Conservation (phyloP, 1,284 basidiomycete species). For the Cutaneotrichosporon cutaneum region DNA sequence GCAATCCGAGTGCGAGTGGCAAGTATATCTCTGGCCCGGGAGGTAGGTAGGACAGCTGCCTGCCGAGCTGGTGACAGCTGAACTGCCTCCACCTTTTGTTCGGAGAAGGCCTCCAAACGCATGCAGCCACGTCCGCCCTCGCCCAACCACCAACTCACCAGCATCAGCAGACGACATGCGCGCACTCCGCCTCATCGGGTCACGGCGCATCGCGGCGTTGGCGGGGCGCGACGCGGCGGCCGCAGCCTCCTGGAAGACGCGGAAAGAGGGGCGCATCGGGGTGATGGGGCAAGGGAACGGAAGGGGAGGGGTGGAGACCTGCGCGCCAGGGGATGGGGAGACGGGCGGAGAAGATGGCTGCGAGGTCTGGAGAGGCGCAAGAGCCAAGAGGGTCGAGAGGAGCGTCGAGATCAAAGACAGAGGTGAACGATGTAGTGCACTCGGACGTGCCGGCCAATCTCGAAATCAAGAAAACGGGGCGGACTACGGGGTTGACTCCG, state of each 20-base stretch:
- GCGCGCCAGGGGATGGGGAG: not conserved
- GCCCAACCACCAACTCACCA: not conserved
- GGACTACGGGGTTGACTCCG: not conserved
- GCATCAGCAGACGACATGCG: conserved; percentile 3
- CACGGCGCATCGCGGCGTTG: not conserved
- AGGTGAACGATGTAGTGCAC: not conserved
- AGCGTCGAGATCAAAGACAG: not conserved
- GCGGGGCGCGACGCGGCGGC: not conserved
- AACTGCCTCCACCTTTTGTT: not conserved
- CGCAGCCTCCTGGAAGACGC: not conserved
- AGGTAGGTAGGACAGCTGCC: not conserved
- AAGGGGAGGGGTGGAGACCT: not conserved
- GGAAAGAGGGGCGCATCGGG: not conserved
- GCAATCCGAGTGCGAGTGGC: not conserved
- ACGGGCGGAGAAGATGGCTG: no score
- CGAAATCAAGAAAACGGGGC: conserved; percentile 2
- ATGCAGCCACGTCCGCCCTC: not conserved
- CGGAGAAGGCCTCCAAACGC: not conserved
- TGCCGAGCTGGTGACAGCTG: not conserved
- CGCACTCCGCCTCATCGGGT: not conserved
- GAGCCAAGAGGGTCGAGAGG: not conserved
- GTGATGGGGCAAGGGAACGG: not conserved
- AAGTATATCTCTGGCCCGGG: not conserved
- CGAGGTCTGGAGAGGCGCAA: not conserved
- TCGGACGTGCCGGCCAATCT: not conserved